Evolutionary conservation across 1,139 yeast genomes (phyloP), one percentile per base, ranked within the genome.

Genomic region (Geotrichum australiense): DNA sequence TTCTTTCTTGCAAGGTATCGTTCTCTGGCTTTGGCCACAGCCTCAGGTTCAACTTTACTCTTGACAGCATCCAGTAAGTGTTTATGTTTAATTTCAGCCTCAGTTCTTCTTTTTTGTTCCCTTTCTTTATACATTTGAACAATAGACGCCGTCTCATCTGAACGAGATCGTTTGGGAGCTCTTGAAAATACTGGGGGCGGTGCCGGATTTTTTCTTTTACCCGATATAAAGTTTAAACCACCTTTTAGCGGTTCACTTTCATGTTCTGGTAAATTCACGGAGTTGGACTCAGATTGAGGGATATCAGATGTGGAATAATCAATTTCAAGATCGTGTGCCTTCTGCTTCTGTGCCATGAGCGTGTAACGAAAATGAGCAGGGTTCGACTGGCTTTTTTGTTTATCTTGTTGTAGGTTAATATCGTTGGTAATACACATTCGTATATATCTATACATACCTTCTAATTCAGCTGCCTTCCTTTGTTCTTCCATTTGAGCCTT

Each of bases 61-160:
- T 15, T 45, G 18, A 32, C 35, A 16, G 34, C 42, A 11, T 21
- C 34, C 15, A 27, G 28, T 65, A 62, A 31, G 66, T 65, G 56
- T 70, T 64, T 64, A 67, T 69, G 57, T 64, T 69, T 63, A 66
- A 68, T 54, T 65, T 65, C 34, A 66, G 63, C 55, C 66, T 70
- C 54, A 66, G 69, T 58, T 64, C 69, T 32, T 66, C 73, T 53
- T 68, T 68, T 21, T 71, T 62, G 27, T 71, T 70, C 46, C 65
- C 73, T 50, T 65, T 61, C 56, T 66, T 73, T 39, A 69, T 74
- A 57, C 70, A 73, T 59, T 69, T 71, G 59, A 74, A 75, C 44
- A 69, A 71, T 62, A 69, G 71, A 66, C 69, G 69, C 56, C 68
- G 67, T 44, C 59, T 64, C 58, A 73, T 65, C 57, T 68, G 74